Conservation (phyloP, 2,329 filamentous ascomycete genomes). For the Nannizzia gypsea region DNA sequence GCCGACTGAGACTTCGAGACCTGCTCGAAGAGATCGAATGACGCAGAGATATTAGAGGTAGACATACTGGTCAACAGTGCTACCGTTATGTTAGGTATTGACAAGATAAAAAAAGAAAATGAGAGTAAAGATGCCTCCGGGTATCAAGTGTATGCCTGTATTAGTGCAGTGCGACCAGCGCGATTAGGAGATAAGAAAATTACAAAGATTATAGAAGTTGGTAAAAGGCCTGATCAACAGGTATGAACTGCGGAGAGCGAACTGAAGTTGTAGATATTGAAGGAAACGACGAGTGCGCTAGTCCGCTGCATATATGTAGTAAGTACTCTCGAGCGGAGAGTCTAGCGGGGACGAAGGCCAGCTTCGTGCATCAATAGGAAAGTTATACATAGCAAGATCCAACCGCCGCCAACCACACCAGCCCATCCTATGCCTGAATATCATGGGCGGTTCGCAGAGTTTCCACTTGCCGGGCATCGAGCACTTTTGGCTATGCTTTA, state of each 20-base stretch:
- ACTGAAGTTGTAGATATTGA: background rate
- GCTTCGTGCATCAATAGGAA: conserved; percentile 2
- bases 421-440: background rate
- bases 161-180: conserved; percentile 3
- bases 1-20: background rate
- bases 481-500: background rate
- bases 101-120: background rate
- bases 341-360: background rate
- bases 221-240: conserved; percentile 2
- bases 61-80: conserved; percentile 3
- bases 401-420: background rate
- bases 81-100: background rate
- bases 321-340: background rate
- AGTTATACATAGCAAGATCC: background rate
- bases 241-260: background rate
- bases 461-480: background rate
- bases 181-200: background rate
- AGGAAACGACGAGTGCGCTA: background rate
- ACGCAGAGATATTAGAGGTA: background rate
- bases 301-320: conserved; percentile 1
- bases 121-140: conserved; percentile 2
- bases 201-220: background rate
- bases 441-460: conserved; percentile 1
- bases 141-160: background rate
- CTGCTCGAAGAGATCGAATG: background rate